Conservation (phyloP, 768 basidiomycete species). For the Gymnopilus dilepis region DNA sequence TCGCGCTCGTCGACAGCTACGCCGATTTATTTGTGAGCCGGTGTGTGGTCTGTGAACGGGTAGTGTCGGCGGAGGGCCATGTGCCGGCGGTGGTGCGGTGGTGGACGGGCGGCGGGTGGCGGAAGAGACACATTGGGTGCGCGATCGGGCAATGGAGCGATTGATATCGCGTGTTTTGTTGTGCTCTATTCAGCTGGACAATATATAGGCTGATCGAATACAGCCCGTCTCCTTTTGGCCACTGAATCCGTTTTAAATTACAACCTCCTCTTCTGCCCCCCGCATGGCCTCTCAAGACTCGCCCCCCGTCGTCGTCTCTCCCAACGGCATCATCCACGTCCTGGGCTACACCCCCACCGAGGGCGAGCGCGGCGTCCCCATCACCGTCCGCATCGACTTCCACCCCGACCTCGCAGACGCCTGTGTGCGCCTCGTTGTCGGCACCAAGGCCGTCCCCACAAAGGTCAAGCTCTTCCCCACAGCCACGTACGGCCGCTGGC, state of each 20-base stretch:
- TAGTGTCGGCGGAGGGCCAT: constrained; percentile 72
- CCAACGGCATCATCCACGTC: constrained; percentile 63
- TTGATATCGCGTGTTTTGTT: constrained; percentile 10
- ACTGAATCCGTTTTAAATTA: constrained; percentile 14
- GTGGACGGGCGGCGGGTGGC: constrained; percentile 56
- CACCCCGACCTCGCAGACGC: constrained; percentile 52
- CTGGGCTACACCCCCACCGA: constrained; percentile 67
- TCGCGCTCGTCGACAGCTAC: constrained; percentile 55
- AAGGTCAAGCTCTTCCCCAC: constrained; percentile 60
- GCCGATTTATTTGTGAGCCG: constrained; percentile 63
- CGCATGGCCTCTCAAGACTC: constrained; percentile 23
- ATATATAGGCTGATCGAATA: constrained; percentile 19
- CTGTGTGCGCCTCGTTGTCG: constrained; percentile 78
- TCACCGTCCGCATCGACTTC: constrained; percentile 70
- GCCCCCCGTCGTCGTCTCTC: constrained; percentile 48
- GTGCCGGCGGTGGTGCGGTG: constrained; percentile 72
- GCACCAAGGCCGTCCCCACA: constrained; percentile 68
- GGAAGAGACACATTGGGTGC: constrained; percentile 53
- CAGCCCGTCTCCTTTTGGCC: constrained; percentile 20
- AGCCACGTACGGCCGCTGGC: constrained; percentile 58
- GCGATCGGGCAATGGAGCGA: constrained; percentile 17
- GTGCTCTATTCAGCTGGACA: constrained; percentile 14
- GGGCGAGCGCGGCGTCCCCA: constrained; percentile 65
- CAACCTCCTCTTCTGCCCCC: constrained; percentile 3
- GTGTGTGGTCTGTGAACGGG: constrained; percentile 66